Evolutionary conservation across 208 protist genomes (phyloP).

Genomic region (Trypanosoma scelopori): DNA sequence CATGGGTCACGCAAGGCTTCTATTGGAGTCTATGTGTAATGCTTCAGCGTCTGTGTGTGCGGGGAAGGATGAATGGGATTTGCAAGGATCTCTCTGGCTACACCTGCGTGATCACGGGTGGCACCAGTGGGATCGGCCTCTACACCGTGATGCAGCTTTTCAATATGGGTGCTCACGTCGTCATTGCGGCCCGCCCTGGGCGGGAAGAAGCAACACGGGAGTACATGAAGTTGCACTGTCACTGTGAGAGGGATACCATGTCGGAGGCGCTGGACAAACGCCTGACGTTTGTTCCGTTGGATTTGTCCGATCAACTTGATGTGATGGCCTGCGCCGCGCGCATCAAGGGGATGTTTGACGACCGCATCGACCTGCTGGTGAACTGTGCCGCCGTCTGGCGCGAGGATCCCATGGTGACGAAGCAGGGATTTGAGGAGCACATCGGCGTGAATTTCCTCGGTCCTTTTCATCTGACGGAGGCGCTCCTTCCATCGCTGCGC

Average conservation of each 20-base stretch:
- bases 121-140: slow-evolving; percentile 74
- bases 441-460: slow-evolving; percentile 82
- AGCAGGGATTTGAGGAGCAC: slow-evolving; percentile 75
- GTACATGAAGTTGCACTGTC: slow-evolving; percentile 46
- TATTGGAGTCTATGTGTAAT: slow-evolving; percentile 57
- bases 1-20: slow-evolving; percentile 26
- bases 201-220: slow-evolving; percentile 46
- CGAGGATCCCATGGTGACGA: slow-evolving; percentile 56
- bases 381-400: slow-evolving; percentile 80
- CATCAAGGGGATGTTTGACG: slow-evolving; percentile 58
- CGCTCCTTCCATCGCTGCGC: slow-evolving; percentile 66
- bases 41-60: slow-evolving; percentile 62
- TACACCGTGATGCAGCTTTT: slow-evolving; percentile 74
- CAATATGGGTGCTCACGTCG: slow-evolving; percentile 62
- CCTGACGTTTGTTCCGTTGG: slow-evolving; percentile 54
- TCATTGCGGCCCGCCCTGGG: slow-evolving; percentile 49
- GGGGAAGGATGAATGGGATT: slow-evolving; percentile 46
- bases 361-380: slow-evolving; percentile 72
- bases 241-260: not conserved
- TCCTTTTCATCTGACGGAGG: slow-evolving; percentile 82
- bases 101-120: slow-evolving; percentile 73
- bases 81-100: slow-evolving; percentile 58
- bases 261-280: slow-evolving; percentile 42
- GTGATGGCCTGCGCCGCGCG: slow-evolving; percentile 56
- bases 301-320: slow-evolving; percentile 65